Base-by-base conservation (phyloP, 2,329 filamentous ascomycete genomes). In the Fusarium sterilihyphosum region DNA sequence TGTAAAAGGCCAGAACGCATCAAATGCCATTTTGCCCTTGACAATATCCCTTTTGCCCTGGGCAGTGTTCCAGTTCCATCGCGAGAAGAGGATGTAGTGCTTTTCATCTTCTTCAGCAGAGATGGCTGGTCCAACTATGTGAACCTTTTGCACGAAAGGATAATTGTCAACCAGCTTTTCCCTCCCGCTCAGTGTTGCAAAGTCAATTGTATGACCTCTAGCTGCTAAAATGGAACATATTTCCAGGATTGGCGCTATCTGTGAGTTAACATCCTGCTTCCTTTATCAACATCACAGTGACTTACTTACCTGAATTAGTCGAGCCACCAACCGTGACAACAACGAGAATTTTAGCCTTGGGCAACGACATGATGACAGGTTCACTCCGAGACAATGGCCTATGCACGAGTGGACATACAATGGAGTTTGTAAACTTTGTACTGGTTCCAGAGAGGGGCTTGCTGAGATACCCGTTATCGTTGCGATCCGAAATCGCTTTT, bases 121-220 rank as follows among this genome's bases (percentile, higher is more conserved):
- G 33, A 63, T 63, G 3, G 22, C 50, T 38, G 60, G 40, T 8
- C 60, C 50, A 24, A 63, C 52, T 8, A 57, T 12, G 16, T 63
- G 60, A 22, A 63, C 60, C 18, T 22, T 63, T 22, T 35, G 11
- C 12, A 63, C 41, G 14, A 57, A 63, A 24, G 50, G 60, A 22
- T 46, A 63, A n/a, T 46, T 46, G 5, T 40, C 40, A 5, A 63
- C 50, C 26, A 63, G 50, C 12, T 58, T 57, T 8, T 63, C 33
- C 18, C 60, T 57, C 8, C 60, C 60, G 2, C 31, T 63, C 17
- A 63, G 26, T 5, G 60, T 63, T 5, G 60, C 60, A 40, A 63
- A 63, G 22, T 63, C 60, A 63, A 63, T 63, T 17, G n/a, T 63
- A n/a, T 63, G 60, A 7, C 40, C 60, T 38, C 60, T 57, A 29